Base-by-base conservation (phyloP, 768 basidiomycete genomes). In the Pulveroboletus sp. region DNA sequence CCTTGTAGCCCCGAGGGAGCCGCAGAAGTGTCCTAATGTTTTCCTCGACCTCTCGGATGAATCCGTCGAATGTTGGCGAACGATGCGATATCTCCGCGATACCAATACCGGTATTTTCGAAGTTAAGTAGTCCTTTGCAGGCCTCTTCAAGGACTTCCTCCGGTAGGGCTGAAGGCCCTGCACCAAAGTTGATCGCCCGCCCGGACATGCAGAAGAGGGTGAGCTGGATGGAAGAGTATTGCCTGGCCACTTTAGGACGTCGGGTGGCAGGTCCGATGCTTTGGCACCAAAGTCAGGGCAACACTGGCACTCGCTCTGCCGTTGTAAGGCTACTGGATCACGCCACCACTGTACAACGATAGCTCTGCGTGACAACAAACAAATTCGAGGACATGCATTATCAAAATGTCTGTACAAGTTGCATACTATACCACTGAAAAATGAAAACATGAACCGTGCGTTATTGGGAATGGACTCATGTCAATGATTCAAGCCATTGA, bases 71-170 rank as follows among this genome's bases (percentile, higher is more conserved):
- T 56, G 93, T 87, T 60, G 89, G 82, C 36, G 93, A 93, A 57
- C 96, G 88, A 69, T 99, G 96, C 1, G 93, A 95, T 65, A 98
- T 81, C 69, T 99, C 96, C 38, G 92, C 89, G 65, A 99, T 83
- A 39, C 96, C 96, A 53, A 98, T 94, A 26, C 96, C 96, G 3
- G 90, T 94, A 41, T 78, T 78, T 49, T 85, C 75, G 69, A 92
- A 97, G 75, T 98, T 88, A 60, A 99, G 73, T n/a, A 98, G 76
- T 14, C 88, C 92, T 54, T 79, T 72, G 12, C 87, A 78, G 2
- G 94, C 92, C 65, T 93, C 82, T 59, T 84, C 70, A 46, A 99
- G 81, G 28, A 97, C 91, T 4, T 82, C 73, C n/a, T 83, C 77
- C 14, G 96, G 96, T 37, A 99, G 76, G 0, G 89, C 86, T 17